Evolutionary conservation across 2,329 filamentous ascomycete genomes (phyloP).

Genomic region (Xylaria sp.): DNA sequence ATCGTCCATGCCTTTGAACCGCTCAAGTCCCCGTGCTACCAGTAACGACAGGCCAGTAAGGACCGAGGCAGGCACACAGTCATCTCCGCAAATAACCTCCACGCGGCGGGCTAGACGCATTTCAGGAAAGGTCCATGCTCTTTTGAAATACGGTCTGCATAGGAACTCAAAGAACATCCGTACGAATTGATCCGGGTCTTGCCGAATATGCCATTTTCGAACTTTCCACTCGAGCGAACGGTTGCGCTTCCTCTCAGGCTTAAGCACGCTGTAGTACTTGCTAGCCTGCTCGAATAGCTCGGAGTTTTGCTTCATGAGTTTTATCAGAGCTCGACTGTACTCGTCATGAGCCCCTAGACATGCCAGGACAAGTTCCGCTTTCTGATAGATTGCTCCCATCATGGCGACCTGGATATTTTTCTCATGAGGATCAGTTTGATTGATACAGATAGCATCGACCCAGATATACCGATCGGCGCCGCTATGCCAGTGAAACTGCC

Average conservation of each 20-base stretch:
- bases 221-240: neutral
- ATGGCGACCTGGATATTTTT: neutral
- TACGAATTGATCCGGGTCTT: neutral
- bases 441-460: conserved; percentile 6
- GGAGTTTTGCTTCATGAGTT: neutral
- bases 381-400: conserved; percentile 4
- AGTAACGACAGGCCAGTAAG: neutral
- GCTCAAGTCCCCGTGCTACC: neutral
- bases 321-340: neutral
- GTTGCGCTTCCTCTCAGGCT: neutral
- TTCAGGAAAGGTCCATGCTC: neutral
- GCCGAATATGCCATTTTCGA: neutral
- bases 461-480: neutral
- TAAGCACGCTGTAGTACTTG: neutral
- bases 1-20: neutral
- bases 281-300: neutral
- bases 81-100: neutral
- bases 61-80: neutral
- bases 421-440: neutral
- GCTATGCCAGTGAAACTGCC: neutral
- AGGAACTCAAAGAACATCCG: neutral
- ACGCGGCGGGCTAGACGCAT: neutral
- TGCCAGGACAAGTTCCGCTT: neutral
- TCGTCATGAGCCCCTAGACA: neutral
- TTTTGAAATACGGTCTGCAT: neutral